These are phyloP conservation scores for Sordariomycetes sp. DNA, from an alignment of 2,329 filamentous ascomycete species.

Conservation along the genomic window DNA sequence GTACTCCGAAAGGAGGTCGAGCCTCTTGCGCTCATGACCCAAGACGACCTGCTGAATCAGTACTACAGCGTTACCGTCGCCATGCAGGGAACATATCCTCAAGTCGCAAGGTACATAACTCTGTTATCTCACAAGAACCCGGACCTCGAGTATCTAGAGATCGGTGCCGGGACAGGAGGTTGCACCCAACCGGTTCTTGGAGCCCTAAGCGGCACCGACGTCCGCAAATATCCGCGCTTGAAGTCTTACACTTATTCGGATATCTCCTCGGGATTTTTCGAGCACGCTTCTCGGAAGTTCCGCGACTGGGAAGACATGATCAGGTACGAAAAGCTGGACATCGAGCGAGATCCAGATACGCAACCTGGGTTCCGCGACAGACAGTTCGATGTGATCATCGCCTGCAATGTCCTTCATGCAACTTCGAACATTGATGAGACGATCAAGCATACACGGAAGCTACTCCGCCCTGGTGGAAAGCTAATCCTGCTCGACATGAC, in stretches of 20 bases:
- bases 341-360: constrained; percentile 16
- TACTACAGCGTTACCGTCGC: constrained; percentile 17
- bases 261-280: constrained; percentile 27
- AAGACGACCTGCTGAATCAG: constrained; percentile 20
- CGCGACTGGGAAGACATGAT: constrained; percentile 12
- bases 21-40: constrained; percentile 25
- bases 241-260: constrained; percentile 31
- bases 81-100: no score
- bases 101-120: no score
- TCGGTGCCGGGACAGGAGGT: constrained; percentile 24
- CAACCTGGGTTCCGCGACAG: constrained; percentile 16
- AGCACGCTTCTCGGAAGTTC: constrained; percentile 15
- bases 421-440: constrained; percentile 15
- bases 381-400: constrained; percentile 18
- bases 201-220: constrained; percentile 6
- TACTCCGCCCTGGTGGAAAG: constrained; percentile 20
- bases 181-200: constrained; percentile 16
- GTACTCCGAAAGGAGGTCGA: constrained; percentile 21
- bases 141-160: constrained; percentile 22
- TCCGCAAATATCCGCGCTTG: constrained; percentile 7
- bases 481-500: constrained; percentile 21
- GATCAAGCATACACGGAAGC: constrained; percentile 11
- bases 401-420: constrained; percentile 21
- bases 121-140: constrained; percentile 12
- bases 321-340: constrained; percentile 22